Evolutionary conservation across 1,284 basidiomycete species (phyloP).

Genomic region (Cryptococcus sp.): DNA sequence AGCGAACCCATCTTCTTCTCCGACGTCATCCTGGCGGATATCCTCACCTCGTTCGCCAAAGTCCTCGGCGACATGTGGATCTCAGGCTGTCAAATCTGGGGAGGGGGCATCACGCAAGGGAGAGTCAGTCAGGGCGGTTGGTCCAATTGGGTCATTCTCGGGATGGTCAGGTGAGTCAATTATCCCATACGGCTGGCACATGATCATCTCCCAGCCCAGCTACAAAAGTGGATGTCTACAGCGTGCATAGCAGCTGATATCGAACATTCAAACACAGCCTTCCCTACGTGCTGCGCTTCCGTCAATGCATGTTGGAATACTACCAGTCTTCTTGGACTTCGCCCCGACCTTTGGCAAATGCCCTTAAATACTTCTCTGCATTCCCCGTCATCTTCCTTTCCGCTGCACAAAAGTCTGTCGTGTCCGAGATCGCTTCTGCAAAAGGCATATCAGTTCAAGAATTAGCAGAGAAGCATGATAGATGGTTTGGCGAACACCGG

Average conservation of each 20-base stretch:
- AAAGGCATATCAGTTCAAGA: conserved; percentile 55
- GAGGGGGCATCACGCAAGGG: conserved; percentile 66
- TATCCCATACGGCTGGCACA: not conserved
- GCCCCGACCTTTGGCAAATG: conserved; percentile 82
- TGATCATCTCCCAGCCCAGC: too few relatives aligned
- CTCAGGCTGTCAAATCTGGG: conserved; percentile 71
- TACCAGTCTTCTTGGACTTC: conserved; percentile 65
- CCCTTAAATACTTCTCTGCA: conserved; percentile 92
- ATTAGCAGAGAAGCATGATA: conserved; percentile 51
- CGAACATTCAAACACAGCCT: conserved; percentile 59
- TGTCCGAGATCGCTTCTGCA: conserved; percentile 60
- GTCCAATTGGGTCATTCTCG: conserved; percentile 72
- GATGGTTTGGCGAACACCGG: conserved; percentile 74
- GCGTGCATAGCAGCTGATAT: not conserved
- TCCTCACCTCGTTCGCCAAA: conserved; percentile 94
- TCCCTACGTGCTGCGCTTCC: conserved; percentile 86
- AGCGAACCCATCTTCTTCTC: conserved; percentile 75
- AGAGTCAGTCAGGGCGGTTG: conserved; percentile 65
- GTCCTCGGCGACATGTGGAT: conserved; percentile 94
- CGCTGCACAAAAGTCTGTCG: conserved; percentile 74
- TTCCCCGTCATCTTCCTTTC: conserved; percentile 97
- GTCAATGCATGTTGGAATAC: conserved; percentile 91
- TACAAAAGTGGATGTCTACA: too few relatives aligned
- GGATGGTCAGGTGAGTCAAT: conserved; percentile 74
- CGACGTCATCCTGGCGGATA: conserved; percentile 92